A percentile compares a stretch with the other conserved stretches of the same genome.
Conservation (phyloP, 2,329 filamentous ascomycete genomes). For the Epichloe baconii region DNA sequence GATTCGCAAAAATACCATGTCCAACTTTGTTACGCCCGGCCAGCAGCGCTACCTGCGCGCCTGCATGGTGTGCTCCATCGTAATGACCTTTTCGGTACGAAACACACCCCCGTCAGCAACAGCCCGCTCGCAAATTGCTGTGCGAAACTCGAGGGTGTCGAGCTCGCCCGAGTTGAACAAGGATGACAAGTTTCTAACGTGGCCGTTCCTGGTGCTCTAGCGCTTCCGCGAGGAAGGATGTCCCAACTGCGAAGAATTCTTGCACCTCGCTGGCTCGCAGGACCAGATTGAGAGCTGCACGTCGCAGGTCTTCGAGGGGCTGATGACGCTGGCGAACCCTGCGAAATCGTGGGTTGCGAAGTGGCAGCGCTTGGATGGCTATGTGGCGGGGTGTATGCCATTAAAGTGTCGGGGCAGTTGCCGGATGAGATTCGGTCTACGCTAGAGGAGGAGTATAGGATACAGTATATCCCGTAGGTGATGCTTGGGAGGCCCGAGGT, state of each 20-base stretch:
- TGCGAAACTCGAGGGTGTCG: not conserved
- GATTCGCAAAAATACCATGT: not conserved
- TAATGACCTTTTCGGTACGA: conserved; percentile 64
- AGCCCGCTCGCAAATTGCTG: not conserved
- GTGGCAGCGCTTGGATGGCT: conserved; percentile 84
- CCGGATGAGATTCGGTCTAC: conserved; percentile 50
- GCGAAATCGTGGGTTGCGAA: conserved; percentile 84
- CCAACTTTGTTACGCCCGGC: conserved; percentile 55
- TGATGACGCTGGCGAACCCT: conserved; percentile 79
- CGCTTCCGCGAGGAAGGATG: conserved; percentile 81
- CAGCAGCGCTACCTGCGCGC: conserved; percentile 83
- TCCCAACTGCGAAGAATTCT: conserved; percentile 91
- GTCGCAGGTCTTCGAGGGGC: conserved; percentile 86
- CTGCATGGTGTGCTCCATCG: conserved; percentile 97
- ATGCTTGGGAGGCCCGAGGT: conserved; percentile 17
- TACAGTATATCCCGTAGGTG: conserved; percentile 54
- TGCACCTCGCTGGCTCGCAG: conserved; percentile 64
- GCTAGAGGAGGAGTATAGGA: conserved; percentile 49
- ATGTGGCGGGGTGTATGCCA: conserved; percentile 80
- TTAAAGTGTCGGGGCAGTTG: conserved; percentile 78
- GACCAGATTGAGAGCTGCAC: conserved; percentile 89
- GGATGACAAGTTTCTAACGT: not conserved
- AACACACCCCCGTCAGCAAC: not conserved
- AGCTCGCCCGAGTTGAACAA: no score
- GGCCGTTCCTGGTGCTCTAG: conserved; percentile 26